Evolutionary conservation across 352 stramenopile genomes (phyloP).

Genomic region (Globisporangium splendens): DNA sequence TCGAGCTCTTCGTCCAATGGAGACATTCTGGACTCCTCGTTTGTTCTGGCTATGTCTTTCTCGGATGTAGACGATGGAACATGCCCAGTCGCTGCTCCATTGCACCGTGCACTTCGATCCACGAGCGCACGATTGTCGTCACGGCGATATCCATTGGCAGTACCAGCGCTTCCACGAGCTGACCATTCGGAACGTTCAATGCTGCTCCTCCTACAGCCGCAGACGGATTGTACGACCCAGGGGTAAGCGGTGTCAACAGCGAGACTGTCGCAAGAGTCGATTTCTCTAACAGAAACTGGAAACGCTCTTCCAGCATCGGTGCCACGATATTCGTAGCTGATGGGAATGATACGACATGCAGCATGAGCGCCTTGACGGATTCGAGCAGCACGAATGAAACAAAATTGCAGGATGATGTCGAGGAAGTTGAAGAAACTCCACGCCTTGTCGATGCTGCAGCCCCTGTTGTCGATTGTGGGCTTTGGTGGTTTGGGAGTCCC

Average conservation of each 20-base stretch:
- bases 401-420: neutral
- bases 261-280: slow-evolving; percentile 21
- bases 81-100: slow-evolving; percentile 20
- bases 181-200: slow-evolving; percentile 18
- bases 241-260: slow-evolving; percentile 23
- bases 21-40: neutral
- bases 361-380: slow-evolving; percentile 30
- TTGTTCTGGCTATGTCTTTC: neutral
- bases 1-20: slow-evolving; percentile 8
- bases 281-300: slow-evolving; percentile 19
- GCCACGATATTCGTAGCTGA: slow-evolving; percentile 10
- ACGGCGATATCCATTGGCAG: slow-evolving; percentile 32
- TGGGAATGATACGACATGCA: slow-evolving; percentile 26
- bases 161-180: slow-evolving; percentile 27
- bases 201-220: neutral
- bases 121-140: slow-evolving; percentile 25
- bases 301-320: slow-evolving; percentile 16
- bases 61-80: neutral
- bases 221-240: slow-evolving; percentile 20
- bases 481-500: slow-evolving; percentile 4
- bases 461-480: neutral
- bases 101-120: slow-evolving; percentile 22
- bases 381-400: slow-evolving; percentile 35
- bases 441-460: slow-evolving; percentile 3
- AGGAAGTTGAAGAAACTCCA: neutral